Conservation (phyloP, 2,329 filamentous ascomycete genomes). For the Aspergillus ochraceoroseus region DNA sequence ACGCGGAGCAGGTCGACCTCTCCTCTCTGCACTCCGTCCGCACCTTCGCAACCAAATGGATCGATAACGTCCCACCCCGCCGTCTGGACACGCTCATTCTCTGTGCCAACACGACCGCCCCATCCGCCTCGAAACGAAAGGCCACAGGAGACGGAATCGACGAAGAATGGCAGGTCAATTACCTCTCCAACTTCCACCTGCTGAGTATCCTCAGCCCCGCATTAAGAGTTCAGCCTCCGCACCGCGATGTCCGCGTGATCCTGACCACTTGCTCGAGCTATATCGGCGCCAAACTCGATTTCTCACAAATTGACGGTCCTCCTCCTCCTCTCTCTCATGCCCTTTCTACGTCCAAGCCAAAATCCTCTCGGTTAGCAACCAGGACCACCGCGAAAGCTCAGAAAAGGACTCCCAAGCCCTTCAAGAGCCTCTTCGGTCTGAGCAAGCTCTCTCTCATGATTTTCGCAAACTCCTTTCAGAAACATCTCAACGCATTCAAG, state of each 20-base stretch:
- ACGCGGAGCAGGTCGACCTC: constrained; percentile 91
- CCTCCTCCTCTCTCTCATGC: too few relatives aligned
- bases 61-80: constrained; percentile 86
- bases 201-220: constrained; percentile 87
- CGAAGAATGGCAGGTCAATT: constrained; percentile 90
- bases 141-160: constrained; percentile 77
- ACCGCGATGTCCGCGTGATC: constrained; percentile 85
- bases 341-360: too few relatives aligned
- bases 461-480: constrained; percentile 86
- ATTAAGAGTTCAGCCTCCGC: constrained; percentile 82
- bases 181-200: constrained; percentile 90
- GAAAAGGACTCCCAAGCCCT: constrained; percentile 5
- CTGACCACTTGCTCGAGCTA: constrained; percentile 85
- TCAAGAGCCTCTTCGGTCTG: constrained; percentile 54
- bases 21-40: constrained; percentile 84
- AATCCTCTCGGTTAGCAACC: too few relatives aligned
- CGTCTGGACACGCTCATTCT: constrained; percentile 87
- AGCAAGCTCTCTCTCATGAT: constrained; percentile 74
- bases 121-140: constrained; percentile 50
- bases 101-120: constrained; percentile 68
- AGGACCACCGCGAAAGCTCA: neutral
- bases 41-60: constrained; percentile 93
- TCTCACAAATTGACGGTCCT: constrained; percentile 28
- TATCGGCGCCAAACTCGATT: constrained; percentile 65
- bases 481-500: constrained; percentile 78